A percentile compares a stretch with the other conserved stretches of the same genome.
Conservation (phyloP, 345 rosid species). For the Populus deltoides region DNA sequence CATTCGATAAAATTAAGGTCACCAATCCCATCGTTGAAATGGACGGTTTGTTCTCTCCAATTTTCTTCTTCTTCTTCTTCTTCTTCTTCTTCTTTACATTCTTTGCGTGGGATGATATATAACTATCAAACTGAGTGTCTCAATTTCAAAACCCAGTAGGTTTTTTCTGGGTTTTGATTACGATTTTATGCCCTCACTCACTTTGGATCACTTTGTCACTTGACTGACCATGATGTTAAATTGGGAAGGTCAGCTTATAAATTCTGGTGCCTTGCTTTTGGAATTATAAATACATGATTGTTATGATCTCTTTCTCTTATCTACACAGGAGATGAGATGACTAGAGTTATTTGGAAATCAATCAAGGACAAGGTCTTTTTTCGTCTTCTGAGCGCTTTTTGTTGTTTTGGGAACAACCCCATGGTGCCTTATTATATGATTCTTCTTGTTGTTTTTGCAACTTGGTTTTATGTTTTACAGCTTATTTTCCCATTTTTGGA, state of each 20-base stretch:
- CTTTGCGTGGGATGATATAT: not conserved
- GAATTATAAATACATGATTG: no score
- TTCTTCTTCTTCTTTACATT: not conserved
- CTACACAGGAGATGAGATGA: conserved; percentile 33
- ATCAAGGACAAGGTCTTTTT: conserved; percentile 30
- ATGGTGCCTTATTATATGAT: not conserved
- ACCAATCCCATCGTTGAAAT: conserved; percentile 53
- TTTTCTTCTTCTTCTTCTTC: not conserved
- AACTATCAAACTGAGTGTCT: not conserved
- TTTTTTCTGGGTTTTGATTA: not conserved
- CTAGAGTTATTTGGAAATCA: conserved; percentile 30
- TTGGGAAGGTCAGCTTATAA: not conserved
- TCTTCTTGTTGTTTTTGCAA: not conserved
- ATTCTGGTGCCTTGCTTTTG: not conserved
- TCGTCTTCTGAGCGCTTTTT: not conserved
- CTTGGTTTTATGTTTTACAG: conserved; percentile 31
- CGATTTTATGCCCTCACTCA: not conserved
- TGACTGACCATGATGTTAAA: not conserved
- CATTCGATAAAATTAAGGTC: conserved; percentile 49
- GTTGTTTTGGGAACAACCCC: not conserved
- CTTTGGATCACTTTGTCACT: not conserved
- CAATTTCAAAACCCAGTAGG: not conserved
- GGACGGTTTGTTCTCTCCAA: conserved; percentile 36
- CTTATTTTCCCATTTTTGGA: conserved; percentile 84
- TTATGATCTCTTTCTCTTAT: not conserved